Conservation (phyloP, 176 grass and related monocot genomes). For the Musa acuminata region DNA sequence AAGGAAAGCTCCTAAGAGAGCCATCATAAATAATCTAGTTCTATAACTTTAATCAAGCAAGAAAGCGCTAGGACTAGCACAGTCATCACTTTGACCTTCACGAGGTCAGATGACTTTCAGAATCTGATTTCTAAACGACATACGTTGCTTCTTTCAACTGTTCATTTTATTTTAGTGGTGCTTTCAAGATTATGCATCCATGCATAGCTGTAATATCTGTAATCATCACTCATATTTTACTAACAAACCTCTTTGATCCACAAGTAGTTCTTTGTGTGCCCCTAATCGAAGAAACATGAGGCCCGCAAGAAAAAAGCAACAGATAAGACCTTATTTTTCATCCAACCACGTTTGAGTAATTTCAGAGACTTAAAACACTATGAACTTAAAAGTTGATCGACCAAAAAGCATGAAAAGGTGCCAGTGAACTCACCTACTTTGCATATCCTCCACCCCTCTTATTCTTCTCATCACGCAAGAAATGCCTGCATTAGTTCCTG, state of each 20-base stretch:
- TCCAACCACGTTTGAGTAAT: background rate
- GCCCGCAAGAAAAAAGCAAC: background rate
- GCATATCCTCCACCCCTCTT: conserved; percentile 39
- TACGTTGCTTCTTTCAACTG: background rate
- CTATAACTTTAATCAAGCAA: no score
- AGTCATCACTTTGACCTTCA: no score
- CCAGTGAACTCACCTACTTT: no score
- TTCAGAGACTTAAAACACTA: conserved; percentile 7
- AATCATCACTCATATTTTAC: background rate
- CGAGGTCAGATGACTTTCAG: no score
- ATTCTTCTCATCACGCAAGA: conserved; percentile 88
- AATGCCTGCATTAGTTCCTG: conserved; percentile 66
- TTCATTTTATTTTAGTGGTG: background rate
- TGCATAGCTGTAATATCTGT: background rate
- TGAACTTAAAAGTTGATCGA: background rate
- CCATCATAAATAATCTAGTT: no score
- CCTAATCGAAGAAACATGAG: background rate
- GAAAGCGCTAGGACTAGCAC: no score
- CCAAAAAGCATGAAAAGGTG: background rate
- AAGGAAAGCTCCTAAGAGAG: no score
- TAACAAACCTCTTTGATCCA: background rate
- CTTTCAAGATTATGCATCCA: background rate
- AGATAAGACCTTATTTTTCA: background rate
- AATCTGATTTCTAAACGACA: no score
- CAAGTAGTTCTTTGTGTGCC: background rate